Conservation (phyloP, 306 rosid genomes). For the Casuarina glauca region DNA sequence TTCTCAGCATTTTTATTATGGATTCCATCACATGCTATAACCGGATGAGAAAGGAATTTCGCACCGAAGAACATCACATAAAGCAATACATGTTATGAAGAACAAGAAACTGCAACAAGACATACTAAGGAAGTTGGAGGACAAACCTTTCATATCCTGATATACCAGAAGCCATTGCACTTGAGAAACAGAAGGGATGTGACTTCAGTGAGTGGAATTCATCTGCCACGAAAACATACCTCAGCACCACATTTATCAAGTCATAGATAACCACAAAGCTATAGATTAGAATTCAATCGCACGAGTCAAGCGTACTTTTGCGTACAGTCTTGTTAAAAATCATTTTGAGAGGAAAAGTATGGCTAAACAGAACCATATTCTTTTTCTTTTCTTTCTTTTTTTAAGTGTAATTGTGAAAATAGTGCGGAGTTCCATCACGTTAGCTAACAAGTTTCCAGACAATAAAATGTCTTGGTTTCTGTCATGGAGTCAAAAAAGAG, state of each 20-base stretch:
- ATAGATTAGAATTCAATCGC: slow-evolving; percentile 31
- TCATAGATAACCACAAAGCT: slow-evolving; percentile 7
- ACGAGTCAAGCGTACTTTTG: slow-evolving; percentile 13
- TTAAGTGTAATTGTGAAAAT: background rate
- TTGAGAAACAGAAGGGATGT: background rate
- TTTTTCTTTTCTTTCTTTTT: background rate
- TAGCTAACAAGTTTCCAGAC: background rate
- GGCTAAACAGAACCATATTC: background rate
- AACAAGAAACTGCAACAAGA: background rate
- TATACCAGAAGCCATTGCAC: slow-evolving; percentile 34
- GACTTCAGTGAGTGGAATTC: slow-evolving; percentile 21
- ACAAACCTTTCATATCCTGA: slow-evolving; percentile 57
- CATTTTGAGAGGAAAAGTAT: slow-evolving; percentile 46
- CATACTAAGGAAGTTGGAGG: slow-evolving; percentile 1
- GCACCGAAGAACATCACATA: no score
- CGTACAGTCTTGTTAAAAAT: slow-evolving; percentile 25
- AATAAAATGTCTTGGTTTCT: background rate
- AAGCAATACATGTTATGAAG: background rate
- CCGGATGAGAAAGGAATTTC: background rate
- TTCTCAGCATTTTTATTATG: background rate
- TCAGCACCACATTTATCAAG: slow-evolving; percentile 4
- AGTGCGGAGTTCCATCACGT: slow-evolving; percentile 33
- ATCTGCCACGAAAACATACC: slow-evolving; percentile 19
- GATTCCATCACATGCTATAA: slow-evolving; percentile 3
- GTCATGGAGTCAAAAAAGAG: background rate